Conservation (phyloP, 192 early-diverging fungal genomes). For the Chytriomyces hyalinus region DNA sequence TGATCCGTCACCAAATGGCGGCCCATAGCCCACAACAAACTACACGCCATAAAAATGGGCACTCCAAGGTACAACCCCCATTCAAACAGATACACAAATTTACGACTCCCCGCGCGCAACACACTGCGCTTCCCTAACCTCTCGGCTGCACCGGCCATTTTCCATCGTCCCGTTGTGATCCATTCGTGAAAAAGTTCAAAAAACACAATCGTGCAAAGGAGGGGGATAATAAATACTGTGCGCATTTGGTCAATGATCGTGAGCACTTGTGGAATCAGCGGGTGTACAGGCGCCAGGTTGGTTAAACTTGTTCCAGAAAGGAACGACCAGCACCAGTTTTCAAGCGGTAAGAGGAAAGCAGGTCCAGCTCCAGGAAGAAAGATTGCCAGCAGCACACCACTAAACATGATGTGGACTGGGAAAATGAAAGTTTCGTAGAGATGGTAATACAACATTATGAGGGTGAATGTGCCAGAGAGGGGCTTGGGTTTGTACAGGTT, state of each 20-base stretch:
- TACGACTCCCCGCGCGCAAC: background rate
- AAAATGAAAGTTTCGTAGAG: background rate
- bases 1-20: slow-evolving; percentile 37
- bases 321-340: slow-evolving; percentile 11
- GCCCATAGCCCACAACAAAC: slow-evolving; percentile 15
- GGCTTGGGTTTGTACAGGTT: slow-evolving; percentile 33
- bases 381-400: background rate
- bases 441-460: background rate
- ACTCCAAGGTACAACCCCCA: background rate
- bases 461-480: background rate
- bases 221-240: slow-evolving; percentile 3
- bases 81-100: background rate
- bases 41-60: background rate
- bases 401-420: background rate
- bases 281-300: slow-evolving; percentile 29
- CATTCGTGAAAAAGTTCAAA: slow-evolving; percentile 42
- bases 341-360: slow-evolving; percentile 35
- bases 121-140: background rate
- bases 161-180: slow-evolving; percentile 38
- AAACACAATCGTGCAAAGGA: slow-evolving; percentile 27
- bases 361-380: slow-evolving; percentile 29
- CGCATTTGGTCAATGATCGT: slow-evolving; percentile 27
- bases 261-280: slow-evolving; percentile 16
- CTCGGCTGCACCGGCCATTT: background rate
- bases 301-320: slow-evolving; percentile 2